Percentiles rank a stretch among this genome's conserved stretches.
phyloP scores from a whole-genome alignment of 306 rosid species.

The Astragalus membranaceus region DNA sequence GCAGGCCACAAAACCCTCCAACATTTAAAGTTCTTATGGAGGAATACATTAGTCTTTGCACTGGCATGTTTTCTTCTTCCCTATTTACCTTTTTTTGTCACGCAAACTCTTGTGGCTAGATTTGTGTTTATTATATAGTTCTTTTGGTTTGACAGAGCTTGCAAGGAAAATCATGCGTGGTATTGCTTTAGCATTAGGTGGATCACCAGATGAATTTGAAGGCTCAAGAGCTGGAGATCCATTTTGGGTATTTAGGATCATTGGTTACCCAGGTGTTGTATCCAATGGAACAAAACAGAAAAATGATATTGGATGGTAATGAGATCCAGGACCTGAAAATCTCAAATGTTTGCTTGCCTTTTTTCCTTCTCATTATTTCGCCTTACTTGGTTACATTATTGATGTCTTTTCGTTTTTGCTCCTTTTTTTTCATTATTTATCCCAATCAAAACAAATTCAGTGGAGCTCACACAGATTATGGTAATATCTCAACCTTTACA shows the following conservation, averaged over 20 bases:
- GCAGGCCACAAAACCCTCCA: slow-evolving; percentile 78
- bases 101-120: background rate
- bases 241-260: slow-evolving; percentile 80
- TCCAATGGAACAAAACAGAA: slow-evolving; percentile 20
- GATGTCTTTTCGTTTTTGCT: slow-evolving; percentile 22
- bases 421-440: slow-evolving; percentile 10
- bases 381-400: slow-evolving; percentile 8
- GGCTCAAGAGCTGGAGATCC: slow-evolving; percentile 89
- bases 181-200: slow-evolving; percentile 80
- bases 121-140: background rate
- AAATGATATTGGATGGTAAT: slow-evolving; percentile 86
- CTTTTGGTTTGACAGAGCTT: slow-evolving; percentile 49
- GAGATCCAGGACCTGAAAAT: background rate
- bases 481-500: slow-evolving; percentile 33
- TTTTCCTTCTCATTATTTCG: background rate
- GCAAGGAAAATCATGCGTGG: slow-evolving; percentile 83
- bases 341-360: background rate
- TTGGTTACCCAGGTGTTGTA: slow-evolving; percentile 64
- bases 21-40: slow-evolving; percentile 54
- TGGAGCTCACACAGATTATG: slow-evolving; percentile 95
- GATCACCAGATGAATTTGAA: slow-evolving; percentile 84
- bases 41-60: slow-evolving; percentile 68
- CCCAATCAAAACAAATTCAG: slow-evolving; percentile 37
- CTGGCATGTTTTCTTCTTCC: slow-evolving; percentile 45
- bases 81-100: background rate